phyloP scores from a whole-genome alignment of 83 land plant species.

The Thuja plicata region DNA sequence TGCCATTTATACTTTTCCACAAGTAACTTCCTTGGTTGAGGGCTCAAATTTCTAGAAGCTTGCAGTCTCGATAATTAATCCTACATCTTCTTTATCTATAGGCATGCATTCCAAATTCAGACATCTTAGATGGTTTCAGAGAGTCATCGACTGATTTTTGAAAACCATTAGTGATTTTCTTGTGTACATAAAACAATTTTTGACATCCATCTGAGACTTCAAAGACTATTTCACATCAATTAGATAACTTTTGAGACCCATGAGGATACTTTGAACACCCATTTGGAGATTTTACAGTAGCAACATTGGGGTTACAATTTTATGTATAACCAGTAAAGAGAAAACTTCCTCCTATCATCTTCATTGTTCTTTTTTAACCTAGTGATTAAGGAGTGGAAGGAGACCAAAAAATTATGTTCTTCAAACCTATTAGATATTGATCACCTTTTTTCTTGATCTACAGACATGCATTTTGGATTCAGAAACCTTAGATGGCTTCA shows the following conservation, averaged over 20 bases:
- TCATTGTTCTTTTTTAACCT: too few relatives aligned
- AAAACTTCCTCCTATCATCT: not conserved
- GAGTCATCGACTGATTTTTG: not conserved
- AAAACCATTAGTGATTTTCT: not conserved
- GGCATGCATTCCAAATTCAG: not conserved
- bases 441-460: too few relatives aligned
- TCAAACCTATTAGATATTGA: too few relatives aligned
- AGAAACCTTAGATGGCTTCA: too few relatives aligned
- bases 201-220: not conserved
- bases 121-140: not conserved
- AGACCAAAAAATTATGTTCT: too few relatives aligned
- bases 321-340: not conserved
- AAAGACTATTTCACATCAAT: too few relatives aligned
- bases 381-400: too few relatives aligned
- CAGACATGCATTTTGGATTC: too few relatives aligned
- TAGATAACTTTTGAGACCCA: too few relatives aligned
- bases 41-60: not conserved
- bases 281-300: too few relatives aligned
- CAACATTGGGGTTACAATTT: not conserved
- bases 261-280: too few relatives aligned
- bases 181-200: not conserved
- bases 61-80: not conserved
- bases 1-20: too few relatives aligned
- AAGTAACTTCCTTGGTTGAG: not conserved
- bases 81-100: not conserved